phyloP scores from a whole-genome alignment of 176 grass and related monocot genomes.

The Alloteropsis semialata region DNA sequence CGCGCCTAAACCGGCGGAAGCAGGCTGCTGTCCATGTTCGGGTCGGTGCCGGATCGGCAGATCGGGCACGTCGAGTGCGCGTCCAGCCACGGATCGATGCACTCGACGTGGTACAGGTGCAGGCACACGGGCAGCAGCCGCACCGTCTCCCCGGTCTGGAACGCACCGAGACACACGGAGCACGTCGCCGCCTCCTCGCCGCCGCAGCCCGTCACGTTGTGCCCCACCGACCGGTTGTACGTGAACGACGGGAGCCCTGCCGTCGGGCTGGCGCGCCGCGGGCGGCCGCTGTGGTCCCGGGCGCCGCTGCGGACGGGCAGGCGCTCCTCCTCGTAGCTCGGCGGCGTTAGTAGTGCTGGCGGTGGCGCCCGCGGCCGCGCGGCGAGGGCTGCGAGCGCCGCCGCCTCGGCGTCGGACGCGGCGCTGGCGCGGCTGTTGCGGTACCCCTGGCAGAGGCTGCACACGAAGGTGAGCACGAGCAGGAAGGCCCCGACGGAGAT shows the following conservation, averaged over 20 bases:
- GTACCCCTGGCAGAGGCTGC: neutral
- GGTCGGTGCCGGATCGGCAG: conserved; percentile 26
- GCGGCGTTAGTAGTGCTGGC: neutral
- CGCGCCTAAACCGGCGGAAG: neutral
- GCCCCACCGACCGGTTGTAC: conserved; percentile 16
- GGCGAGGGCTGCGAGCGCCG: neutral
- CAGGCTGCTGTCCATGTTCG: neutral
- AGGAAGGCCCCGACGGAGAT: neutral
- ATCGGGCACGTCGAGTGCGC: conserved; percentile 48
- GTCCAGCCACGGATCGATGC: conserved; percentile 50
- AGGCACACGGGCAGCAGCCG: conserved; percentile 39
- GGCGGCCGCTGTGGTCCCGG: neutral
- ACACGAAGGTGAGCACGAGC: neutral
- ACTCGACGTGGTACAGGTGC: conserved; percentile 46
- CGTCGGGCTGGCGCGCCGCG: neutral
- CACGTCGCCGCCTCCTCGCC: conserved; percentile 22
- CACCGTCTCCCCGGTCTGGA: conserved; percentile 34
- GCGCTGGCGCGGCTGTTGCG: neutral
- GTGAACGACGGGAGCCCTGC: conserved; percentile 24
- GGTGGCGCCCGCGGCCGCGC: neutral
- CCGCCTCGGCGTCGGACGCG: neutral
- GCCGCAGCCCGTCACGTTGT: neutral
- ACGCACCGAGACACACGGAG: conserved; percentile 46
- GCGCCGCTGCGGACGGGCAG: neutral
- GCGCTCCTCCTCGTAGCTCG: neutral